Evolutionary conservation across 805 yeast genomes (phyloP).

Genomic region (Candida sonorensis): DNA sequence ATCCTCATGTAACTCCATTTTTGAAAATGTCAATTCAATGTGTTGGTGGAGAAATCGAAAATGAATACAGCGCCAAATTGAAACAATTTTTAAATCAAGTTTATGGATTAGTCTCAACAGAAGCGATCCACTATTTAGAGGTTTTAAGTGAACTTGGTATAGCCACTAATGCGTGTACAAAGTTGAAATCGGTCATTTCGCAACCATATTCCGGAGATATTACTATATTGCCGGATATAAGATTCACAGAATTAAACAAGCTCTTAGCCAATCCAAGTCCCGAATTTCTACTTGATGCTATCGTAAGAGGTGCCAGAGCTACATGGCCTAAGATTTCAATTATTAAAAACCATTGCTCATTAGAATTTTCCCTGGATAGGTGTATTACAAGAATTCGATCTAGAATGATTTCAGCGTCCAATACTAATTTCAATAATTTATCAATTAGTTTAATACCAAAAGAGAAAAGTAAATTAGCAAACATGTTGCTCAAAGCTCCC

Average conservation of each 20-base stretch:
- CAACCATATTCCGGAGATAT: conserved; percentile 93
- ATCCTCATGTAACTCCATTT: conserved; percentile 91
- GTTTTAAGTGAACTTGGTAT: conserved; percentile 72
- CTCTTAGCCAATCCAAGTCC: conserved; percentile 78
- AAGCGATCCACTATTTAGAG: conserved; percentile 71
- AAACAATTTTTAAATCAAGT: conserved; percentile 45
- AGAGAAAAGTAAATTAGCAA: not conserved
- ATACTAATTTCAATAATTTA: conserved; percentile 7
- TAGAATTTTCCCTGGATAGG: conserved; percentile 80
- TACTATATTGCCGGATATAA: conserved; percentile 79
- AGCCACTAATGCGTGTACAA: conserved; percentile 63
- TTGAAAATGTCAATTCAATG: conserved; percentile 60
- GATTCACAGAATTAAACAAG: conserved; percentile 49
- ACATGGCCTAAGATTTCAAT: conserved; percentile 91
- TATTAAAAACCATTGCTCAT: conserved; percentile 82
- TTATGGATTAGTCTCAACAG: conserved; percentile 58
- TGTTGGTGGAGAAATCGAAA: conserved; percentile 64
- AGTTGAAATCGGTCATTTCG: conserved; percentile 65
- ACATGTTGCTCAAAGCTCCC: not conserved
- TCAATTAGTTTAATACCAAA: conserved; percentile 12
- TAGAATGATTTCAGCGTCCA: conserved; percentile 38
- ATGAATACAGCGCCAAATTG: conserved; percentile 48
- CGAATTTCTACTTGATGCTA: conserved; percentile 61
- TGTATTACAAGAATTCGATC: conserved; percentile 67
- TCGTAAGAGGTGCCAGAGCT: conserved; percentile 79